Evolutionary conservation across 805 yeast genomes (phyloP).

Genomic region (Cyberlindnera samutprakarnensis): DNA sequence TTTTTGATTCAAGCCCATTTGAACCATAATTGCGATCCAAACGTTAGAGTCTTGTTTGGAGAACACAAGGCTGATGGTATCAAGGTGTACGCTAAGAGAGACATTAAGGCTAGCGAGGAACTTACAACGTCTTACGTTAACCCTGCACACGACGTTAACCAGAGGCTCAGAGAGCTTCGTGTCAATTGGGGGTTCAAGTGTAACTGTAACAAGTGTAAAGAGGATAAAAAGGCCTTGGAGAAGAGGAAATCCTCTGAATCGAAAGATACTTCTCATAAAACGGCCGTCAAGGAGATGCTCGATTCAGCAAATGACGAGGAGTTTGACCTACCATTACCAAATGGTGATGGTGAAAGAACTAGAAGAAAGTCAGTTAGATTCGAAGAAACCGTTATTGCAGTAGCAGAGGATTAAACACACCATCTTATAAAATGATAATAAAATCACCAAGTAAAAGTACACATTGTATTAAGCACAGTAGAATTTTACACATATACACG

Average conservation of each 20-base stretch:
- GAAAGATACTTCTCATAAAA: conserved; percentile 12
- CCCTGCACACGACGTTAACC: conserved; percentile 51
- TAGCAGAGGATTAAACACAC: conserved; percentile 25
- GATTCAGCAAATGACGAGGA: conserved; percentile 31
- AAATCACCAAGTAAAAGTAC: too few relatives aligned
- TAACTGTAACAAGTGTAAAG: conserved; percentile 55
- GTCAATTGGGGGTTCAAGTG: conserved; percentile 79
- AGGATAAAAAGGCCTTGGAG: conserved; percentile 39
- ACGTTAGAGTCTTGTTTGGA: conserved; percentile 44
- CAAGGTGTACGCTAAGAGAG: conserved; percentile 50
- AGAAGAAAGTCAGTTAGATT: conserved; percentile 63
- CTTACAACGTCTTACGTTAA: conserved; percentile 63
- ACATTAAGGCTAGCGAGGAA: conserved; percentile 59
- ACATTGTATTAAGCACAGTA: too few relatives aligned
- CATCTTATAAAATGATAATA: not conserved
- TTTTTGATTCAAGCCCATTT: conserved; percentile 60
- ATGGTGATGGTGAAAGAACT: conserved; percentile 25
- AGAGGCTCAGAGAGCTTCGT: conserved; percentile 57
- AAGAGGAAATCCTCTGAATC: conserved; percentile 37
- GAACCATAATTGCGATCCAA: conserved; percentile 74
- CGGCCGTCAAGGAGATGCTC: conserved; percentile 41
- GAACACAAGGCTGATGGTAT: conserved; percentile 42
- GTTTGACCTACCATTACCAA: conserved; percentile 42
- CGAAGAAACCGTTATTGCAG: conserved; percentile 53
- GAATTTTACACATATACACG: too few relatives aligned